Evolutionary conservation across 2,329 filamentous ascomycete genomes (phyloP).

Genomic region (Nothophoma quercina): DNA sequence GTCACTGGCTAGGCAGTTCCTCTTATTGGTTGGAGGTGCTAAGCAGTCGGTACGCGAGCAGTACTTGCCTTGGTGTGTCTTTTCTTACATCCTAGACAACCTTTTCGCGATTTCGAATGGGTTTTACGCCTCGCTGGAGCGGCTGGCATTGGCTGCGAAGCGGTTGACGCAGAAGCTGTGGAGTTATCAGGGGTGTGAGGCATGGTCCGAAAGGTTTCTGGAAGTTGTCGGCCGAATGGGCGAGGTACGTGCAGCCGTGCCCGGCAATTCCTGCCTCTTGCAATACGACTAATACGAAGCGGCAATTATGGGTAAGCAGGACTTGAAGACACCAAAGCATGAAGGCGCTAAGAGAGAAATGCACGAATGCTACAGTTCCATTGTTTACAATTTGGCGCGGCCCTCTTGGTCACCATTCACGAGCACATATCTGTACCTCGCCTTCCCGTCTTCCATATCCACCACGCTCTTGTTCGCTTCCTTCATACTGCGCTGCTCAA

Average conservation of each 20-base stretch:
- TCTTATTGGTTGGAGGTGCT: background rate
- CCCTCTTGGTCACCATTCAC: constrained; percentile 38
- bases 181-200: background rate
- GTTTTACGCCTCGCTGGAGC: constrained; percentile 36
- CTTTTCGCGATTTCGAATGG: constrained; percentile 44
- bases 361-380: too few relatives aligned
- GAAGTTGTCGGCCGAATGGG: background rate
- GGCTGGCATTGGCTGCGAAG: constrained; percentile 10
- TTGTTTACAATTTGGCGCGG: constrained; percentile 33
- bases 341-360: background rate
- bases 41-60: background rate
- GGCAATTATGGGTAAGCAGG: too few relatives aligned
- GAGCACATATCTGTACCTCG: constrained; percentile 53
- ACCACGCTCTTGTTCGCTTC: constrained; percentile 62
- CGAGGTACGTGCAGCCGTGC: too few relatives aligned
- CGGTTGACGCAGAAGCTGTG: background rate
- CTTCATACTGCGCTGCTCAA: constrained; percentile 67
- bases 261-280: background rate
- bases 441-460: constrained; percentile 65
- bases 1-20: background rate
- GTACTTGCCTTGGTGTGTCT: constrained; percentile 41
- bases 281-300: background rate
- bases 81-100: constrained; percentile 44
- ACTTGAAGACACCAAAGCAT: too few relatives aligned
- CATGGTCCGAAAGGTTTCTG: background rate